These are phyloP conservation scores for Cyberlindnera sargentensis DNA, from an alignment of 805 yeast species.

Conservation along the genomic window DNA sequence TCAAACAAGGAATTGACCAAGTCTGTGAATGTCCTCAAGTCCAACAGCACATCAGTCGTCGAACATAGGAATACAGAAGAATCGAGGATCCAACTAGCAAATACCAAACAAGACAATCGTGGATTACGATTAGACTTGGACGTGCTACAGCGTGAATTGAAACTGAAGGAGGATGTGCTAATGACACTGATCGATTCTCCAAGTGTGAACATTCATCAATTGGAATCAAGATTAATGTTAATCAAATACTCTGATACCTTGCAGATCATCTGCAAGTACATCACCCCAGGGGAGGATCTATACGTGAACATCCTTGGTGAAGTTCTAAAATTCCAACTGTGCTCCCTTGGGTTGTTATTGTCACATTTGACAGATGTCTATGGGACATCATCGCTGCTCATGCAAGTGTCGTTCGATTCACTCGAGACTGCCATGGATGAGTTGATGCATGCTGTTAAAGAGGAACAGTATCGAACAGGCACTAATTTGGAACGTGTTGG, in stretches of 20 bases:
- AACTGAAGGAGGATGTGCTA: not conserved
- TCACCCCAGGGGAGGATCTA: conserved; percentile 1
- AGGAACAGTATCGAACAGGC: conserved; percentile 6
- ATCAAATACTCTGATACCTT: not conserved
- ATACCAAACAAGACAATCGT: conserved; percentile 2
- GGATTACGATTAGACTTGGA: not conserved
- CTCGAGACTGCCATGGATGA: conserved; percentile 1
- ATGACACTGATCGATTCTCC: not conserved
- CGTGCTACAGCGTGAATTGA: not conserved
- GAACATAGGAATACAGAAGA: conserved; percentile 3
- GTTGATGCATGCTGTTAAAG: conserved; percentile 7
- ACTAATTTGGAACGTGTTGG: conserved; percentile 1
- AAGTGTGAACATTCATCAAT: not conserved
- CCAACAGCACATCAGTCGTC: not conserved
- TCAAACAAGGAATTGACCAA: conserved; percentile 16
- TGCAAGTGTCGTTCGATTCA: not conserved
- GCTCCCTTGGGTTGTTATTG: conserved; percentile 1
- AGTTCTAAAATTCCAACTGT: not conserved
- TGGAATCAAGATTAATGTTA: not conserved
- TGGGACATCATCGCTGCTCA: not conserved
- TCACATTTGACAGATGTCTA: not conserved
- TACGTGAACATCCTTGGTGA: conserved; percentile 3
- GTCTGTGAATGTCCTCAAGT: not conserved
- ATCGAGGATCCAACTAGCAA: conserved; percentile 1
- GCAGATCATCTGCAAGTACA: not conserved